These are phyloP conservation scores for Tricholoma bakamatsutake DNA, from an alignment of 768 basidiomycete species.

Conservation along the genomic window DNA sequence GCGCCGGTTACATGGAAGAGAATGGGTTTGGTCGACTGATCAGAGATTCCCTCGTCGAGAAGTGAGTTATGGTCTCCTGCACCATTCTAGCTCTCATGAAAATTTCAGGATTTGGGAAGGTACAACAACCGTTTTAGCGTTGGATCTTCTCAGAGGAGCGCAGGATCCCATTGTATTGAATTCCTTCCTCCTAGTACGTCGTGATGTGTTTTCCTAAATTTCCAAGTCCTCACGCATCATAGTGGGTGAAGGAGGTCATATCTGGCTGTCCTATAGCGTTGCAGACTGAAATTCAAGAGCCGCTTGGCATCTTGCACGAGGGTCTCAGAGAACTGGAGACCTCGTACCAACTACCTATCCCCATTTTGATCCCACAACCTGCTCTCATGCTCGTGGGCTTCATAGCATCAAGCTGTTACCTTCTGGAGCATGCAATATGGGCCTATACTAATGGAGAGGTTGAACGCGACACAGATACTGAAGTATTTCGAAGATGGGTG, in stretches of 20 bases:
- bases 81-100: background rate
- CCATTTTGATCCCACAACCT: slow-evolving; percentile 48
- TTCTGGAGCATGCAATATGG: slow-evolving; percentile 72
- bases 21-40: slow-evolving; percentile 66
- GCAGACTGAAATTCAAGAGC: slow-evolving; percentile 17
- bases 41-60: slow-evolving; percentile 67
- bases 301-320: slow-evolving; percentile 28
- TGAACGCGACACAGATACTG: slow-evolving; percentile 36
- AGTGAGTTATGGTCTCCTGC: slow-evolving; percentile 21
- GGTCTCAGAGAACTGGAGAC: slow-evolving; percentile 35
- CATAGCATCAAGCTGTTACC: slow-evolving; percentile 44
- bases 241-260: slow-evolving; percentile 51
- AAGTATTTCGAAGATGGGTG: slow-evolving; percentile 48
- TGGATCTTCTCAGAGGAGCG: slow-evolving; percentile 59
- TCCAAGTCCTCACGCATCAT: background rate
- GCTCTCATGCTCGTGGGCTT: slow-evolving; percentile 55
- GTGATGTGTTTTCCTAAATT: background rate
- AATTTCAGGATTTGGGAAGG: slow-evolving; percentile 68
- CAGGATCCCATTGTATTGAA: slow-evolving; percentile 36
- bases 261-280: slow-evolving; percentile 35
- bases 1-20: slow-evolving; percentile 83
- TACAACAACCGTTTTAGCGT: slow-evolving; percentile 58
- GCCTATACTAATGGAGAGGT: slow-evolving; percentile 25
- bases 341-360: slow-evolving; percentile 35
- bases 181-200: slow-evolving; percentile 46